Conservation (phyloP, 2,329 filamentous ascomycete species). For the Paraphoma chrysanthemicola region DNA sequence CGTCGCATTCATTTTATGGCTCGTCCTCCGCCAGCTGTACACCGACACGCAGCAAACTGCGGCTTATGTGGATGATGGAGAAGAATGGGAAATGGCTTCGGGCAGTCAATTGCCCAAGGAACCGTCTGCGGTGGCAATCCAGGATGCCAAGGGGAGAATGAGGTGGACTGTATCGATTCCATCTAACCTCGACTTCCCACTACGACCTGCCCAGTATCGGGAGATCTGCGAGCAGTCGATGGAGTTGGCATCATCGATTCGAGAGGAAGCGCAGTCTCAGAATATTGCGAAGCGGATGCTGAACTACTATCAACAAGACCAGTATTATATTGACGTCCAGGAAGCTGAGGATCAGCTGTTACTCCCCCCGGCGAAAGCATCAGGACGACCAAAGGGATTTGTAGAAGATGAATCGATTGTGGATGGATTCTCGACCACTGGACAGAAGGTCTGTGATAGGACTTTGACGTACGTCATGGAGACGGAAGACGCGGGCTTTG, state of each 20-base stretch:
- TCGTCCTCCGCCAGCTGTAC: constrained; percentile 49
- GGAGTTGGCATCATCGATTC: constrained; percentile 65
- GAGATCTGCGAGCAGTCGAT: constrained; percentile 73
- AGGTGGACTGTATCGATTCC: constrained; percentile 87
- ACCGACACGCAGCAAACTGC: constrained; percentile 18
- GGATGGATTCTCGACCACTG: constrained; percentile 33
- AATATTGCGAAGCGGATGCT: constrained; percentile 42
- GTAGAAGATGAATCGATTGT: constrained; percentile 46
- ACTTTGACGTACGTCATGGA: constrained; percentile 83
- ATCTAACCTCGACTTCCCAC: constrained; percentile 68
- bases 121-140: constrained; percentile 74
- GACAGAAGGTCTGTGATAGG: constrained; percentile 67
- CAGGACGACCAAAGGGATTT: constrained; percentile 46
- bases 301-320: constrained; percentile 68
- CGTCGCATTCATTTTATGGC: constrained; percentile 59
- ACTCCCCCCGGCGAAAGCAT: constrained; percentile 56
- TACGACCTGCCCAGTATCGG: constrained; percentile 69
- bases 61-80: constrained; percentile 28
- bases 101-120: constrained; percentile 72
- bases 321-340: constrained; percentile 75
- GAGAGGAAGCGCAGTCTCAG: constrained; percentile 37
- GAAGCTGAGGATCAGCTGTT: constrained; percentile 73
- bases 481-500: constrained; percentile 75
- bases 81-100: constrained; percentile 71
- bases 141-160: constrained; percentile 67